Evolutionary conservation across 805 yeast genomes (phyloP), one percentile per base, ranked within the genome.

Genomic region (Monosporozyma unispora): DNA sequence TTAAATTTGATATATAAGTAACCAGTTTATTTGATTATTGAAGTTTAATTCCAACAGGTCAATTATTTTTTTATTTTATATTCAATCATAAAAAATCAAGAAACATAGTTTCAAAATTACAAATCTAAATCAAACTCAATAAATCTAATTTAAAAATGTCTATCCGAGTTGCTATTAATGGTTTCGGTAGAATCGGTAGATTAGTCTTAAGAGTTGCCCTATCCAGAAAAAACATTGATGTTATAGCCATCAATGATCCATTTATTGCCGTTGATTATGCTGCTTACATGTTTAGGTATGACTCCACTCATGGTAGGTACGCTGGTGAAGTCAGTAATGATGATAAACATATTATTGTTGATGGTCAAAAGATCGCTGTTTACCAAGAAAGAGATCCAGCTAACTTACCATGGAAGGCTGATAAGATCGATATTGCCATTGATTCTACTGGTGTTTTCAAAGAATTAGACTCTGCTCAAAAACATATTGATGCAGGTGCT

Each of bases 391-490:
- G 27, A 25, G 27, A 25, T 8, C 27, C 27, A 25, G 75, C 79
- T 59, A 62, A 71, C 60, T 77, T 80, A 59, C 84, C 85, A 70
- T 80, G 85, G 85, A 84, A 81, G 59, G 73, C 76, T 61, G 62
- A 70, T 49, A 77, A 77, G 63, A 78, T 80, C 53, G 84, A 80
- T 60, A 76, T 68, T 69, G 84, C 80, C 58, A 74, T 80, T 59
- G 86, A 80, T 70, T 80, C 85, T 63, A 80, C 86, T 55, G 86
- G 86, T 75, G 80, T 80, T 59, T 80, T 79, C 80, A 80, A 79
- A 74, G 76, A 72, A 54, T 63, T 74, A 57, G 82, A 76, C 64
- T 75, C 81, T 67, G 81, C 82, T 59, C 80, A 79, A 68, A 79
- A 79, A 70, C 86, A 80, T 72, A 72, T 80, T 60, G 80, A 76